Evolutionary conservation across 257 asterid genomes (phyloP).

Genomic region (Coffea canephora): DNA sequence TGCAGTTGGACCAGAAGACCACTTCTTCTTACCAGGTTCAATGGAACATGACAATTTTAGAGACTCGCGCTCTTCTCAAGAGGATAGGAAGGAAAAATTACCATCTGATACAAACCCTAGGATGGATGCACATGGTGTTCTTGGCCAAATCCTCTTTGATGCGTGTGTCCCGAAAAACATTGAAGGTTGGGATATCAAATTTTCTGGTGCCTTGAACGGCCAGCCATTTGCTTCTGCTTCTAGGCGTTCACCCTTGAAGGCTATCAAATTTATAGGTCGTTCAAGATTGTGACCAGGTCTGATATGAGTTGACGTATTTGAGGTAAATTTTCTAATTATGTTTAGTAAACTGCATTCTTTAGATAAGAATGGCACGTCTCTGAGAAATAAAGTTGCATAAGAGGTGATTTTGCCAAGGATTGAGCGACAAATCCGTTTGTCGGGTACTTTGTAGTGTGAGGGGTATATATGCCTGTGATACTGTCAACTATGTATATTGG

Average conservation of each 20-base stretch:
- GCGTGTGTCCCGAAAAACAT: conserved; percentile 81
- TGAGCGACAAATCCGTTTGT: neutral
- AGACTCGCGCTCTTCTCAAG: conserved; percentile 39
- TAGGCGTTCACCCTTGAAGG: conserved; percentile 49
- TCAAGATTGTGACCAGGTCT: conserved; percentile 56
- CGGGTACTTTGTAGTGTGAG: neutral
- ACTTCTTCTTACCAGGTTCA: conserved; percentile 78
- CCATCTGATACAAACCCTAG: conserved; percentile 48
- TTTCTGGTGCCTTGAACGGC: conserved; percentile 64
- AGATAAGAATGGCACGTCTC: neutral
- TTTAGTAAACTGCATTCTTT: too few species aligned
- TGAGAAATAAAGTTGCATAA: neutral
- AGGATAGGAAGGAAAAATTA: conserved; percentile 49
- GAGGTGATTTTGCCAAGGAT: neutral
- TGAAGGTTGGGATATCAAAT: conserved; percentile 90
- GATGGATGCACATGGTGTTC: conserved; percentile 65
- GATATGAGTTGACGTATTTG: conserved; percentile 16
- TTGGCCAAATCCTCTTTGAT: conserved; percentile 80
- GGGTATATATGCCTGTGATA: neutral
- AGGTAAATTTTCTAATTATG: conserved; percentile 3
- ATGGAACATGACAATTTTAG: conserved; percentile 40
- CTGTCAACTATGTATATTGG: neutral
- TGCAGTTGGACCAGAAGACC: conserved; percentile 72
- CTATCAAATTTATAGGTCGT: conserved; percentile 45
- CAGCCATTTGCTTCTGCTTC: conserved; percentile 60